These are phyloP conservation scores for Gliomastix tumulicola DNA, from an alignment of 2,329 filamentous ascomycete genomes.

Conservation along the genomic window DNA sequence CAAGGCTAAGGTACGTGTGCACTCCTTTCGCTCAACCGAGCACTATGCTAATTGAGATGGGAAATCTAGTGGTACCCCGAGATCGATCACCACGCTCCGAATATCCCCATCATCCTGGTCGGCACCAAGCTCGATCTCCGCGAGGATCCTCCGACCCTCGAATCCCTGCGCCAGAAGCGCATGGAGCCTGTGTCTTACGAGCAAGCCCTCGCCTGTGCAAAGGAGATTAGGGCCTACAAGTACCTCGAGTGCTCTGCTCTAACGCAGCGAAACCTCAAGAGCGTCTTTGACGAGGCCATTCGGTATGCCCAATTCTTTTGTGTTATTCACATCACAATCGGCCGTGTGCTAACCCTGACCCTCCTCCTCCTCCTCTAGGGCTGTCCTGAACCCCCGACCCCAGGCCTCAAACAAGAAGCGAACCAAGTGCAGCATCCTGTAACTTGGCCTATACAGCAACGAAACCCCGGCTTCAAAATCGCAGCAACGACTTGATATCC, in stretches of 20 bases:
- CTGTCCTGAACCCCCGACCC: slow-evolving; percentile 64
- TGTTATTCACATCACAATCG: slow-evolving; percentile 3
- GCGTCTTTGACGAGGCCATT: slow-evolving; percentile 97
- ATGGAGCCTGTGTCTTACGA: slow-evolving; percentile 98
- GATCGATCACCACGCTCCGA: slow-evolving; percentile 95
- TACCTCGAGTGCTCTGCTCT: slow-evolving; percentile 97
- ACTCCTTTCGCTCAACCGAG: too few relatives aligned
- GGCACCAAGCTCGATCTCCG: slow-evolving; percentile 94
- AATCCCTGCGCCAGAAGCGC: slow-evolving; percentile 79
- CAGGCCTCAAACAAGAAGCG: slow-evolving; percentile 52
- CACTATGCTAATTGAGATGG: too few relatives aligned
- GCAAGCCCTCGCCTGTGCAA: slow-evolving; percentile 79
- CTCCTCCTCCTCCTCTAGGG: slow-evolving; percentile 34
- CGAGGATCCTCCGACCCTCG: slow-evolving; percentile 77
- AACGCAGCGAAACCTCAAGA: slow-evolving; percentile 95
- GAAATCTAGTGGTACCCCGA: slow-evolving; percentile 83
- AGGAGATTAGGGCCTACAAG: slow-evolving; percentile 93
- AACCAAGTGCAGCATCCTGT: slow-evolving; percentile 65
- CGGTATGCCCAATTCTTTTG: slow-evolving; percentile 60
- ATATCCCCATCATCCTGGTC: slow-evolving; percentile 92
- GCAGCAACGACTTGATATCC: too few relatives aligned
- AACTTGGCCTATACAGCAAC: too few relatives aligned
- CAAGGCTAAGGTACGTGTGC: slow-evolving; percentile 87
- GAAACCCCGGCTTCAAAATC: too few relatives aligned
- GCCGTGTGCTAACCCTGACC: slow-evolving; percentile 12